A percentile compares a stretch with the other conserved stretches of the same genome.
Conservation (phyloP, 208 protist genomes). For the Plasmodiophora brassicae region DNA sequence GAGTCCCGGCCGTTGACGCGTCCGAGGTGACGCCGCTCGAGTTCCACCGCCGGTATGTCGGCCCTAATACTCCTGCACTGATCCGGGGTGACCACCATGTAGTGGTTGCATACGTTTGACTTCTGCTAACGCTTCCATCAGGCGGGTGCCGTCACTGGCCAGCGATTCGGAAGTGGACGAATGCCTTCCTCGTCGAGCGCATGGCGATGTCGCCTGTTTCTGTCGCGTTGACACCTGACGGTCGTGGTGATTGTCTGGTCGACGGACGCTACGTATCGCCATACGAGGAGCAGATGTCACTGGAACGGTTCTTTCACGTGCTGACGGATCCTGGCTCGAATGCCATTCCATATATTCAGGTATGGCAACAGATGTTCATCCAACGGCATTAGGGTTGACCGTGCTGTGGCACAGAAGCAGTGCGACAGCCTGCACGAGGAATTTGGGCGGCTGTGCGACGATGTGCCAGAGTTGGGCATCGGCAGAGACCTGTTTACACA, state of each 20-base stretch:
- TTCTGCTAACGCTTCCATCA: too few relatives aligned
- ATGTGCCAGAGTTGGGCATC: constrained; percentile 40
- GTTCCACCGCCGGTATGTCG: background rate
- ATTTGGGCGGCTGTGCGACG: background rate
- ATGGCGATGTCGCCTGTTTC: background rate
- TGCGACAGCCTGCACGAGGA: constrained; percentile 7
- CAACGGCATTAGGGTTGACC: too few relatives aligned
- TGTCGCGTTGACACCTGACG: background rate
- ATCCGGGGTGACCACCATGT: too few relatives aligned
- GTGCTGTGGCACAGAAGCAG: background rate
- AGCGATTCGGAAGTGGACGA: background rate
- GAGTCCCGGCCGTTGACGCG: background rate
- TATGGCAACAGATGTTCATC: too few relatives aligned
- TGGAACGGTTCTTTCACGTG: background rate
- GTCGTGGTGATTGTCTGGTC: background rate
- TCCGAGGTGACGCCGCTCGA: background rate
- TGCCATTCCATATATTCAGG: too few relatives aligned
- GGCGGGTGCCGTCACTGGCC: background rate
- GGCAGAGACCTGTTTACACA: constrained; percentile 15
- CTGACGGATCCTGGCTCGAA: background rate
- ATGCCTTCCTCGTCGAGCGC: background rate
- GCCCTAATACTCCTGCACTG: background rate
- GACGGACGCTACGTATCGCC: background rate
- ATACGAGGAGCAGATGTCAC: background rate
- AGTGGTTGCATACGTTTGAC: too few relatives aligned